Evolutionary conservation across 768 basidiomycete genomes (phyloP).

Genomic region (Gloeostereum incarnatum): DNA sequence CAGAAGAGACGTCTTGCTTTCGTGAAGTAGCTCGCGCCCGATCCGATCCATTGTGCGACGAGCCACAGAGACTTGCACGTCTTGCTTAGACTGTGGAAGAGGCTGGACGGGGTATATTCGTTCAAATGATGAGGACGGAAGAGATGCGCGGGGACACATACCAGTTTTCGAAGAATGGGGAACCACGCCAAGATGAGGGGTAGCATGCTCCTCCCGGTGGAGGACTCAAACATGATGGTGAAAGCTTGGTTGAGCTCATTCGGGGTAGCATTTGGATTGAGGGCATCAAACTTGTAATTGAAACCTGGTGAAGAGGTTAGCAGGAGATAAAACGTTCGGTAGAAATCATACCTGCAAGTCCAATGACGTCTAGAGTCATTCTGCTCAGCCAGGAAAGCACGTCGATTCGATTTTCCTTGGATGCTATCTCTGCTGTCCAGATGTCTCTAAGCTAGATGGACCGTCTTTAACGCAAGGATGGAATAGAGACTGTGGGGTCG

Average conservation of each 20-base stretch:
- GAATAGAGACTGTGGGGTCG: not conserved
- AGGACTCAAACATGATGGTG: constrained; percentile 16
- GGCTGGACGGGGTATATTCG: no score
- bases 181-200: constrained; percentile 14
- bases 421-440: constrained; percentile 14
- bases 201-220: constrained; percentile 8
- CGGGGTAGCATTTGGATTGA: constrained; percentile 13
- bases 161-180: constrained; percentile 19
- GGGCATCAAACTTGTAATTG: constrained; percentile 23
- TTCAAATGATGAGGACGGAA: not conserved
- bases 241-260: constrained; percentile 24
- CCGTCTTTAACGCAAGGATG: not conserved
- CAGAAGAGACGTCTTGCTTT: constrained; percentile 26
- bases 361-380: constrained; percentile 32
- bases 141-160: not conserved
- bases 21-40: constrained; percentile 24
- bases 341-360: constrained; percentile 22
- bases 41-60: constrained; percentile 24
- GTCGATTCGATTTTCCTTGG: constrained; percentile 16
- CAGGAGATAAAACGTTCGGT: not conserved
- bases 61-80: constrained; percentile 6
- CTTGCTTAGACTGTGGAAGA: not conserved
- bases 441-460: constrained; percentile 22
- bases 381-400: constrained; percentile 21
- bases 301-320: constrained; percentile 19